Evolutionary conservation across 176 grass and related monocot species (phyloP).

Genomic region (Eleusine indica): DNA sequence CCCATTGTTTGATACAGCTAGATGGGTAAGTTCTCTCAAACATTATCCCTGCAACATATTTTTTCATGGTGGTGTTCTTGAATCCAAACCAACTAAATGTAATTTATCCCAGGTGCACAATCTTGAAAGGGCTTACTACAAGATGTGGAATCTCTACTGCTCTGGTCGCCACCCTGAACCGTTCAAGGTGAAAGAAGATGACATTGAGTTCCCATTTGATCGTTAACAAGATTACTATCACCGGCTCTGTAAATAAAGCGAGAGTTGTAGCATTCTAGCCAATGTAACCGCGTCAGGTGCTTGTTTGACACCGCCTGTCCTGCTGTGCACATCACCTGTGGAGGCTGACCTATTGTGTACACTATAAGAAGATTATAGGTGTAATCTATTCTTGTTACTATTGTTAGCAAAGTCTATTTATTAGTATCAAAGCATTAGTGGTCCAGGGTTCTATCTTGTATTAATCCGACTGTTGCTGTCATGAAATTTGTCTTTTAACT

Average conservation of each 20-base stretch:
- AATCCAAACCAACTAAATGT: background rate
- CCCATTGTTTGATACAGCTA: conserved; percentile 73
- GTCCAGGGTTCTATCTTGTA: no score
- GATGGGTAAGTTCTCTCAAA: conserved; percentile 67
- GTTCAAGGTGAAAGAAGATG: conserved; percentile 79
- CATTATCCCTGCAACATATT: background rate
- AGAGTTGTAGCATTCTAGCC: conserved; percentile 50
- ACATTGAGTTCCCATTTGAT: conserved; percentile 57
- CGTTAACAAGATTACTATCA: conserved; percentile 37
- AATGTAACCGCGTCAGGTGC: conserved; percentile 31
- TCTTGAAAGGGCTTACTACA: conserved; percentile 84
- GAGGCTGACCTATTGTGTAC: conserved; percentile 39
- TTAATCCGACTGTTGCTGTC: no score
- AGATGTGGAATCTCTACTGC: conserved; percentile 86
- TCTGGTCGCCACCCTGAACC: conserved; percentile 53
- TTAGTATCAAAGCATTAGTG: background rate
- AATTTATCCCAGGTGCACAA: conserved; percentile 63
- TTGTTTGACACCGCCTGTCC: conserved; percentile 20
- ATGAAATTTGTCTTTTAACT: no score
- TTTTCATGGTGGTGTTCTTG: background rate
- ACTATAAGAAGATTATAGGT: conserved; percentile 7
- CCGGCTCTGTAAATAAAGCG: conserved; percentile 68
- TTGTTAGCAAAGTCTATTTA: conserved; percentile 7
- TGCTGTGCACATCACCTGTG: conserved; percentile 30
- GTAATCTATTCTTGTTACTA: conserved; percentile 9